These are phyloP conservation scores for Aspergillus tanneri DNA, from an alignment of 2,329 filamentous ascomycete species.

Conservation along the genomic window DNA sequence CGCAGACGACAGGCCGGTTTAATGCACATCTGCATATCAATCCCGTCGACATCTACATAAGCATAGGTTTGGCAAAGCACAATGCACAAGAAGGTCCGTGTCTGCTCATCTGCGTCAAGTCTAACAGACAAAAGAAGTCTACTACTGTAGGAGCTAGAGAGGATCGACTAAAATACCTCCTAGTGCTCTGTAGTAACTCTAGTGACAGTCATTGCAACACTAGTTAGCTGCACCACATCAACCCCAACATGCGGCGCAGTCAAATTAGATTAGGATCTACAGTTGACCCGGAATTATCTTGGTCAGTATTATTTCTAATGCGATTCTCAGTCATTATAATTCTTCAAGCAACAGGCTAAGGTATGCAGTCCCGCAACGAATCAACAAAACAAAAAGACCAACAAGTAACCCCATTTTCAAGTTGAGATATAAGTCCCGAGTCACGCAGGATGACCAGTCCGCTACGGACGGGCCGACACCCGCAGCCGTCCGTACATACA, in stretches of 20 bases:
- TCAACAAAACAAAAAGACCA: not conserved
- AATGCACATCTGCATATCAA: constrained; percentile 17
- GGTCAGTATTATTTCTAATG: not conserved
- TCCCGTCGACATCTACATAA: not conserved
- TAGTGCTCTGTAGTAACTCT: not conserved
- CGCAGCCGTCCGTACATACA: constrained; percentile 28
- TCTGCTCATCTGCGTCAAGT: constrained; percentile 4
- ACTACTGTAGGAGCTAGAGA: not conserved
- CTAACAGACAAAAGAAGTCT: constrained; percentile 1
- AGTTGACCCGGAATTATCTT: not conserved
- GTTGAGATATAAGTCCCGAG: constrained; percentile 3
- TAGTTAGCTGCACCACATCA: constrained; percentile 1
- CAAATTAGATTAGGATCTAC: constrained; percentile 8
- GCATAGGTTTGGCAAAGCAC: constrained; percentile 10
- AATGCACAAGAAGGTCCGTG: constrained; percentile 20
- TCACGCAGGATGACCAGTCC: constrained; percentile 16
- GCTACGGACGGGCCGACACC: constrained; percentile 28
- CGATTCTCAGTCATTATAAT: not conserved
- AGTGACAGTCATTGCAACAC: not conserved
- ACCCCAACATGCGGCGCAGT: constrained; percentile 3
- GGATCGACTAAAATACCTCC: constrained; percentile 8
- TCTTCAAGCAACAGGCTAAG: not conserved
- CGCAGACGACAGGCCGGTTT: constrained; percentile 3
- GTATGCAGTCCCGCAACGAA: not conserved
- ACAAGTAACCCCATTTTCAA: not conserved